Conservation (phyloP, 257 asterid species). For the Capsicum rhomboideum region DNA sequence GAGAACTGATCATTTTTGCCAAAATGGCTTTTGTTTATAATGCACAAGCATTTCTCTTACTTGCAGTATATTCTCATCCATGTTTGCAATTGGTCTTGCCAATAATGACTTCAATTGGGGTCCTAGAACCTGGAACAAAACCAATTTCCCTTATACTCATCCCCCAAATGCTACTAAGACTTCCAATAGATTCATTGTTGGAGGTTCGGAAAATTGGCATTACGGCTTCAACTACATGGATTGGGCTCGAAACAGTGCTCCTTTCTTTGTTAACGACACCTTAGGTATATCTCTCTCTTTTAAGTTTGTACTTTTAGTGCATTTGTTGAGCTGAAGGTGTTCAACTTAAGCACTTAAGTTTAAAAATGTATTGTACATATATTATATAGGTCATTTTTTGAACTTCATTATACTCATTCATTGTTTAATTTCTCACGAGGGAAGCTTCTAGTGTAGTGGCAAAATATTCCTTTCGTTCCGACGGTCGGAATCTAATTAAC, state of each 20-base stretch:
- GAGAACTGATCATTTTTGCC: background rate
- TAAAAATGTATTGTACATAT: background rate
- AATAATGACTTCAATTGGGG: slow-evolving; percentile 33
- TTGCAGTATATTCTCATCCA: slow-evolving; percentile 6
- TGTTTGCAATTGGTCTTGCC: slow-evolving; percentile 21
- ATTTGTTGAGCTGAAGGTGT: background rate
- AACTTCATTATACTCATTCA: too few relatives aligned
- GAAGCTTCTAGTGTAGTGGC: too few relatives aligned
- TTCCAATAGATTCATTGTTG: slow-evolving; percentile 31
- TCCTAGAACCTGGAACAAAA: slow-evolving; percentile 1
- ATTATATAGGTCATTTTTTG: background rate
- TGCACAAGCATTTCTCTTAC: slow-evolving; percentile 3
- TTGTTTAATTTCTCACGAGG: too few relatives aligned
- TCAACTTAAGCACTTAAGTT: background rate
- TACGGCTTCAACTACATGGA: slow-evolving; percentile 61
- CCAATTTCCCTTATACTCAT: slow-evolving; percentile 24
- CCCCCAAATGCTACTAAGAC: slow-evolving; percentile 23
- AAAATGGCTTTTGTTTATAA: too few relatives aligned
- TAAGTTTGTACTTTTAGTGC: background rate
- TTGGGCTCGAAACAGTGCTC: slow-evolving; percentile 54
- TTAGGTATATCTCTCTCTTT: slow-evolving; percentile 26
- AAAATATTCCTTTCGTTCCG: too few relatives aligned
- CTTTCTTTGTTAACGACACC: slow-evolving; percentile 55
- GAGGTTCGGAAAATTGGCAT: slow-evolving; percentile 58
- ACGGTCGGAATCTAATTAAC: too few relatives aligned